phyloP scores from a whole-genome alignment of 495 filamentous ascomycete genomes.

The Bacidia gigantensis region DNA sequence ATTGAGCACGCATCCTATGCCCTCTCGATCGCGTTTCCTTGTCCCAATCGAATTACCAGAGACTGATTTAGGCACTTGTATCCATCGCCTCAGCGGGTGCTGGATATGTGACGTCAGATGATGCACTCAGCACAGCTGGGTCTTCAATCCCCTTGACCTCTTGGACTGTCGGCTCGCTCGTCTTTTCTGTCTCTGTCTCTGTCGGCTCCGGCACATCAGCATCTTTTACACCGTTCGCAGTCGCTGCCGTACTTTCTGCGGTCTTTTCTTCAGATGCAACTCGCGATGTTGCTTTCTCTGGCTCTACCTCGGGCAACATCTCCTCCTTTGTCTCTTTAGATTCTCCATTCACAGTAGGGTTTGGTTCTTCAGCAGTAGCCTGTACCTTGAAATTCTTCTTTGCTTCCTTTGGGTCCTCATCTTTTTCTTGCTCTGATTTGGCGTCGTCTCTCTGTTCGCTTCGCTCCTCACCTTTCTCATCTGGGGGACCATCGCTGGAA shows the following conservation, averaged over 20 bases:
- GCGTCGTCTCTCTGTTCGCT: constrained; percentile 26
- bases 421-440: constrained; percentile 26
- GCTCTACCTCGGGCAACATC: constrained; percentile 22
- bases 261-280: constrained; percentile 20
- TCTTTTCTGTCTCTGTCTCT: constrained; percentile 14
- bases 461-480: constrained; percentile 32
- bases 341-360: constrained; percentile 34
- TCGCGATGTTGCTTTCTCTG: constrained; percentile 14
- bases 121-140: not conserved
- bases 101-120: not conserved
- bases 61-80: not conserved
- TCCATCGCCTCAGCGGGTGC: not conserved
- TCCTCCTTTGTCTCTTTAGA: constrained; percentile 26
- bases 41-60: not conserved
- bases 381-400: not conserved
- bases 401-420: constrained; percentile 20
- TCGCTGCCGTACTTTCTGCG: constrained; percentile 24
- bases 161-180: not conserved
- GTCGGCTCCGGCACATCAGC: constrained; percentile 26
- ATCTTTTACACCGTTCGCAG: constrained; percentile 17
- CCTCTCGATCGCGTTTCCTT: not conserved
- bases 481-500: constrained; percentile 38
- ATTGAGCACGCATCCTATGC: no score
- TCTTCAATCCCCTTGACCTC: not conserved
- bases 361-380: constrained; percentile 2